Evolutionary conservation across 2,329 filamentous ascomycete species (phyloP), one percentile per base, ranked within the genome.

Genomic region (Triangularia setosa): DNA sequence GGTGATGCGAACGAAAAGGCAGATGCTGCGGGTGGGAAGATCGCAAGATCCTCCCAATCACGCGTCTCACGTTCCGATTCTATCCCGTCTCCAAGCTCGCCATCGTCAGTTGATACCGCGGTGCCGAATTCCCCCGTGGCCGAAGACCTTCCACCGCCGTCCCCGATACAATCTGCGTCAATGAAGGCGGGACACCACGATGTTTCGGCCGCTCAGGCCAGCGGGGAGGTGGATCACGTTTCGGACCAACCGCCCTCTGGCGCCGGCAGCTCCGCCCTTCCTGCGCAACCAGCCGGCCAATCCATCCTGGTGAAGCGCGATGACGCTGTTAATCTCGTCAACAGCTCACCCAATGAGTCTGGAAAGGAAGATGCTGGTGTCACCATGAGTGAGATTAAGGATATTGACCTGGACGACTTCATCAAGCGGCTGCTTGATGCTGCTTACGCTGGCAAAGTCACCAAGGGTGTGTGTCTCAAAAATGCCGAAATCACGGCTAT

Each of bases 401-500:
- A 93, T 35, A 91, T 95, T 70, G 95, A 99, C 75, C 82, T 99
- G 28, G 95, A 99, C 74, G 95, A 99, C 74, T 97, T 96, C 83
- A 99, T 99, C 75, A 93, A 93, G 72, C 88, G 95, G 53, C 85
- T 99, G 53, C 82, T 99, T 61, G 95, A 99, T 77, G 94, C 95
- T 9, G 95, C 91, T 12, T 99, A 99, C 75, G 91, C 93, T 54
- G 93, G 93, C 69, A 99, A 99, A 78, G 92, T 97, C 71, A 98
- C 95, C 67, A 99, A 99, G 83, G 92, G 93, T 23, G 94, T 98
- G 24, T 97, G 93, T 72, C 83, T 99, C 66, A 97, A 97, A 82
- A 98, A 99, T 75, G 95, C 95, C 44, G 95, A 99, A 77, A 98
- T 99, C 69, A 90, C 89, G 56, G 93, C 94, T 65, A 94, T 99